Evolutionary conservation across 2,329 filamentous ascomycete genomes (phyloP).

Genomic region (Aurifilum marmelostoma): DNA sequence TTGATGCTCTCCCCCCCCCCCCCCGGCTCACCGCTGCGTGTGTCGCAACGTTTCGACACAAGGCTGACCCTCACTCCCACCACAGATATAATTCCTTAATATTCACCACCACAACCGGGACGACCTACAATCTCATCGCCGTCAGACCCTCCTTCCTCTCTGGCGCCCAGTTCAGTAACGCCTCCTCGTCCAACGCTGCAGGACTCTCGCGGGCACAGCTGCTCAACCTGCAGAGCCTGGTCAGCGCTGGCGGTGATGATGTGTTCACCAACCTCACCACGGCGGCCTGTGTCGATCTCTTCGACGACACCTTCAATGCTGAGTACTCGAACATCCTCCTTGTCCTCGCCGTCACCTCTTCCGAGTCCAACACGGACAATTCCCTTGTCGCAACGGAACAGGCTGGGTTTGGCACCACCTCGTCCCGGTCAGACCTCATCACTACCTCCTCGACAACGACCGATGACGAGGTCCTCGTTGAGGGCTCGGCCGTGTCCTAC

Average conservation of each 20-base stretch:
- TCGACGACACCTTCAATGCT: constrained; percentile 39
- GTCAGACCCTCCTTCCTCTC: constrained; percentile 42
- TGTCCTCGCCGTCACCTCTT: constrained; percentile 35
- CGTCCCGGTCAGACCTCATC: constrained; percentile 9
- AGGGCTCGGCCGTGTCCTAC: constrained; percentile 36
- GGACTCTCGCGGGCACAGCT: constrained; percentile 41
- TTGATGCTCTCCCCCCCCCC: too few species aligned
- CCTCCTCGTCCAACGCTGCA: constrained; percentile 40
- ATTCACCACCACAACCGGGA: constrained; percentile 44
- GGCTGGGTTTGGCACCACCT: constrained; percentile 16
- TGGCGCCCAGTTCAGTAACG: constrained; percentile 44
- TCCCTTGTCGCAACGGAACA: constrained; percentile 40
- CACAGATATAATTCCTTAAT: constrained; percentile 56
- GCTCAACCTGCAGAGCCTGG: constrained; percentile 41
- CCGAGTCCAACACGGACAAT: constrained; percentile 35
- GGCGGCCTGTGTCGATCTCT: constrained; percentile 38
- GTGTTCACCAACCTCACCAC: constrained; percentile 39
- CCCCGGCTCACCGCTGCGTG: background rate
- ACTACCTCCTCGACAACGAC: background rate
- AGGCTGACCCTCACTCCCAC: background rate
- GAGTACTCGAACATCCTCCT: constrained; percentile 42
- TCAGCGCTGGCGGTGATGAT: constrained; percentile 31
- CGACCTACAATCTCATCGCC: constrained; percentile 40
- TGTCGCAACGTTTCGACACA: background rate
- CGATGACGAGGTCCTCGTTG: constrained; percentile 29